These are phyloP conservation scores for Aegilops umbellulata DNA, from an alignment of 176 grass and related monocot species.

Conservation along the genomic window DNA sequence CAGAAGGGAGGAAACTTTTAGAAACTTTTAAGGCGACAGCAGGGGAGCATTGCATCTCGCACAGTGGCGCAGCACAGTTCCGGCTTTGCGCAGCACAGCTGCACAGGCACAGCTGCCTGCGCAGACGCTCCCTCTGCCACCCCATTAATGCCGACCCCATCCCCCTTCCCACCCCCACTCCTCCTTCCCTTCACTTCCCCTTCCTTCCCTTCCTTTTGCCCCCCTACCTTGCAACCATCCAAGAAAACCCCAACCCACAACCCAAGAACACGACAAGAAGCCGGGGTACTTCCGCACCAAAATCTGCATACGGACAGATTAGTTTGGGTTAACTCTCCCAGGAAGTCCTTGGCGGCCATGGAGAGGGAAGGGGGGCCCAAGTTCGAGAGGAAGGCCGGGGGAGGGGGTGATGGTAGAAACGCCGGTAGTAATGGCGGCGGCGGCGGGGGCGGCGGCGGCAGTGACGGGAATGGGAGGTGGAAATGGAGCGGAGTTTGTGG, in stretches of 20 bases:
- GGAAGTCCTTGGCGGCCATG: conserved; percentile 14
- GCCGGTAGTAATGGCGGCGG: conserved; percentile 3
- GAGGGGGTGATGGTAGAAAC: neutral
- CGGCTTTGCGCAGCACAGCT: neutral
- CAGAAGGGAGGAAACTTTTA: conserved; percentile 43
- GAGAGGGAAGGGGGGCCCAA: conserved; percentile 32
- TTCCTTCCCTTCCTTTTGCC: conserved; percentile 43
- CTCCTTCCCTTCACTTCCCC: neutral
- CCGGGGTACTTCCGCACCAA: neutral
- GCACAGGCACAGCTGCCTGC: neutral
- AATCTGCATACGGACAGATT: neutral
- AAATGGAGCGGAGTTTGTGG: neutral
- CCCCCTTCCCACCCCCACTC: conserved; percentile 1
- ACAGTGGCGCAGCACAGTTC: neutral
- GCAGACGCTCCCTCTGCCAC: conserved; percentile 19
- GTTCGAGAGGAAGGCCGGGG: conserved; percentile 18
- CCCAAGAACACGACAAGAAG: neutral
- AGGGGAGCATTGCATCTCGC: neutral
- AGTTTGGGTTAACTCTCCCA: neutral
- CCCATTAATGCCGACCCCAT: conserved; percentile 33
- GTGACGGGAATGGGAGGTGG: conserved; percentile 28
- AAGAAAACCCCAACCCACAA: conserved; percentile 22
- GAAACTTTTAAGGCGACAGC: conserved; percentile 15
- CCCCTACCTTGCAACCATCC: conserved; percentile 46
- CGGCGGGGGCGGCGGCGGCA: neutral